Evolutionary conservation across 2,329 filamentous ascomycete species (phyloP).

Genomic region (Exophiala lecanii-corni): DNA sequence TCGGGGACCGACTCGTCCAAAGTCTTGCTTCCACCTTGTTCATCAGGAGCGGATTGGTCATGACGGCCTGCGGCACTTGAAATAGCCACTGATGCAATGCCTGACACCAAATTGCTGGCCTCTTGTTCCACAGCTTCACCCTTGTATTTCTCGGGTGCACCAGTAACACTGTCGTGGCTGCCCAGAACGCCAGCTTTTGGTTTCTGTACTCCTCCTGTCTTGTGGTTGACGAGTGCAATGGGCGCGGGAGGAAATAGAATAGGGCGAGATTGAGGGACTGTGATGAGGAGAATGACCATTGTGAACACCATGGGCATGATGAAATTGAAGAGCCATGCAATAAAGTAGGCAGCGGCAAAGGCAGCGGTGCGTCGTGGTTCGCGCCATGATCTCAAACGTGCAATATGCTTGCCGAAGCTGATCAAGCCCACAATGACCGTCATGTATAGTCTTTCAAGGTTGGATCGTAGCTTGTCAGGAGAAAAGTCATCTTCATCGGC

Average conservation of each 20-base stretch:
- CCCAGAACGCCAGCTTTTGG: constrained; percentile 71
- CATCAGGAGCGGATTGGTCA: constrained; percentile 59
- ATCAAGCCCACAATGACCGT: constrained; percentile 66
- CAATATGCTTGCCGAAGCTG: constrained; percentile 66
- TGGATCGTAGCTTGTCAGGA: constrained; percentile 74
- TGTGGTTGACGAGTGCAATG: constrained; percentile 64
- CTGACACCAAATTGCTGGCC: constrained; percentile 73
- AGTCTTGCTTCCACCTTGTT: constrained; percentile 33
- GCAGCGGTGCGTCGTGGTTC: constrained; percentile 63
- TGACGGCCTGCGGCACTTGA: constrained; percentile 74
- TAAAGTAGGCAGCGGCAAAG: constrained; percentile 59
- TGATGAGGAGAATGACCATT: constrained; percentile 61
- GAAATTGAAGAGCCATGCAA: constrained; percentile 71
- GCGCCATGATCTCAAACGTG: constrained; percentile 71
- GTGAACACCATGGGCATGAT: constrained; percentile 57
- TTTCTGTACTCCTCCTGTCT: constrained; percentile 70
- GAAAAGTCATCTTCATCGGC: constrained; percentile 80
- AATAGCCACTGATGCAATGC: constrained; percentile 66
- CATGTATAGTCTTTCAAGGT: constrained; percentile 76
- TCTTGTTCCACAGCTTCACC: constrained; percentile 81
- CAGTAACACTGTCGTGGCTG: constrained; percentile 71
- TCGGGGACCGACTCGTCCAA: constrained; percentile 56
- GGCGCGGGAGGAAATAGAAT: constrained; percentile 73
- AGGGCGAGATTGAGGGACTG: constrained; percentile 58
- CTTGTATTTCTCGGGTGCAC: constrained; percentile 75